Percentiles rank a stretch among this genome's conserved stretches.
phyloP scores from a whole-genome alignment of 371 early-diverging fungal genomes.

The Sporodiniella umbellata region DNA sequence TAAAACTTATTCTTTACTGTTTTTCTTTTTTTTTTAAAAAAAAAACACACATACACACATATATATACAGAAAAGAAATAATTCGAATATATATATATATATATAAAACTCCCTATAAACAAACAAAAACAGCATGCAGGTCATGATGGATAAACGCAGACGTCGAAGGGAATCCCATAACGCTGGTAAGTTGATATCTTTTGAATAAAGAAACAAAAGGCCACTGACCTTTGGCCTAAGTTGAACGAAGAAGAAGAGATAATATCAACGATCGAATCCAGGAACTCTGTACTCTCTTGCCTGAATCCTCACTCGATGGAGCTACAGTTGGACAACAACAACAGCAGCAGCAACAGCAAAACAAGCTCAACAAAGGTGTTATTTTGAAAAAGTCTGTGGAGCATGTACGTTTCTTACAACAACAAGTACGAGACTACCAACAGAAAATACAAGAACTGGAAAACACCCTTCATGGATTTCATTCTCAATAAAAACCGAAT shows the following conservation, averaged over 20 bases:
- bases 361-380: constrained; percentile 80
- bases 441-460: constrained; percentile 72
- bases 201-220: no score
- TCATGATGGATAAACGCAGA: constrained; percentile 78
- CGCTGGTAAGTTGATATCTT: constrained; percentile 54
- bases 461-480: constrained; percentile 22
- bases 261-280: constrained; percentile 97
- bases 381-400: constrained; percentile 88
- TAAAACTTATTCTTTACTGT: constrained; percentile 16
- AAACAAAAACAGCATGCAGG: constrained; percentile 28
- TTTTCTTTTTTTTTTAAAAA: no score
- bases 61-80: no score
- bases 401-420: constrained; percentile 77
- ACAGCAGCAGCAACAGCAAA: no score
- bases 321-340: constrained; percentile 63
- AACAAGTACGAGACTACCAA: constrained; percentile 53
- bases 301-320: constrained; percentile 61
- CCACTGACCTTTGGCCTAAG: not conserved
- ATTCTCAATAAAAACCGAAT: constrained; percentile 5
- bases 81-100: no score
- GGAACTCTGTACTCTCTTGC: constrained; percentile 82
- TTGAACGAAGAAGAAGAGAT: constrained; percentile 85
- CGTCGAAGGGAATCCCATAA: constrained; percentile 94
- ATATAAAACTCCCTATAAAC: not conserved
- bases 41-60: no score